Evolutionary conservation across 352 stramenopile genomes (phyloP).

Genomic region (Phytophthora lateralis): DNA sequence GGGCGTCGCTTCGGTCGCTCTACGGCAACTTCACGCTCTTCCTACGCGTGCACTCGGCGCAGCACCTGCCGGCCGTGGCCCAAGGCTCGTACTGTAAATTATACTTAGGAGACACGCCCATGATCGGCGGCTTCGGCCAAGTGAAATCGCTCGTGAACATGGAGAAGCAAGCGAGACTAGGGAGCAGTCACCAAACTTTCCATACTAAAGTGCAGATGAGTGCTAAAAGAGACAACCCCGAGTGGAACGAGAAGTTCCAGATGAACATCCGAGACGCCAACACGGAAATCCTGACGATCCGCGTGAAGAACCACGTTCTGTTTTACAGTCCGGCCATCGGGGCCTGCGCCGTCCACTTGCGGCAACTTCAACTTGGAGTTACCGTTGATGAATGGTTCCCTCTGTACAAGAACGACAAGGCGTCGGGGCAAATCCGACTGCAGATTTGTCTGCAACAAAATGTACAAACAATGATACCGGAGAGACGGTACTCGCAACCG

Average conservation of each 20-base stretch:
- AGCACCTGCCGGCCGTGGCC: constrained; percentile 46
- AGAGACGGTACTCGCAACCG: constrained; percentile 15
- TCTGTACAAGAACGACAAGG: constrained; percentile 51
- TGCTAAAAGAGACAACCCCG: constrained; percentile 35
- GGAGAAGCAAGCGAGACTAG: constrained; percentile 5
- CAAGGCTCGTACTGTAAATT: constrained; percentile 72
- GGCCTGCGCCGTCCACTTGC: constrained; percentile 58
- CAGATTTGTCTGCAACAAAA: constrained; percentile 54
- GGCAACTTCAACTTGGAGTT: constrained; percentile 49
- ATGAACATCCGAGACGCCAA: constrained; percentile 51
- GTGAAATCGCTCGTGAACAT: constrained; percentile 24
- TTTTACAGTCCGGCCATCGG: constrained; percentile 69
- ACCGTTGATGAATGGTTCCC: constrained; percentile 66
- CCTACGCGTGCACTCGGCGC: constrained; percentile 69
- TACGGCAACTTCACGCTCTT: constrained; percentile 58
- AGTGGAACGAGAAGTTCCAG: constrained; percentile 85
- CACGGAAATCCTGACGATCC: constrained; percentile 67
- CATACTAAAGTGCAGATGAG: constrained; percentile 61
- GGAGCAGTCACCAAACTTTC: constrained; percentile 49
- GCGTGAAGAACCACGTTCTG: constrained; percentile 74
- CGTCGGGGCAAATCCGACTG: constrained; percentile 52
- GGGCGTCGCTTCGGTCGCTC: constrained; percentile 12
- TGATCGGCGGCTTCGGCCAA: constrained; percentile 46
- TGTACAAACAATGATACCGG: not conserved
- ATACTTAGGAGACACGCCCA: constrained; percentile 62